Conservation (phyloP, 2,329 filamentous ascomycete genomes). For the Pyricularia grisea region DNA sequence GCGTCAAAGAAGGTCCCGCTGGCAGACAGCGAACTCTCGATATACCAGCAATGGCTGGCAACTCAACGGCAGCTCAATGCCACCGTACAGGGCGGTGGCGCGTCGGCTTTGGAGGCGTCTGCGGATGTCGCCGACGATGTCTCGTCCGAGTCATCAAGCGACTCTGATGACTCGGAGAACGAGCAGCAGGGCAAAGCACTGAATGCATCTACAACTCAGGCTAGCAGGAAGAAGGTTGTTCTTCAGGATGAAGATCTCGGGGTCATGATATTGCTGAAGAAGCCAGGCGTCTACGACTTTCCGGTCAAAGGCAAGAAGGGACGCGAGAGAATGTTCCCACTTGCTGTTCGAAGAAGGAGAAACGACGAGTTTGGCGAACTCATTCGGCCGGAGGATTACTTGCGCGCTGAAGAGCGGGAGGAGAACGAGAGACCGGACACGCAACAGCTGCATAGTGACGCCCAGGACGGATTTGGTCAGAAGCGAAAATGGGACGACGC, state of each 20-base stretch:
- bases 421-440: constrained; percentile 46
- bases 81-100: constrained; percentile 59
- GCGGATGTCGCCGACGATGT: constrained; percentile 67
- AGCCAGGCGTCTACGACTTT: constrained; percentile 87
- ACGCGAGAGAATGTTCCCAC: constrained; percentile 84
- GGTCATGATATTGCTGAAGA: constrained; percentile 80
- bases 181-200: constrained; percentile 88
- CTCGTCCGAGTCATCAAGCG: constrained; percentile 75
- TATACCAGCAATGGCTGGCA: constrained; percentile 89
- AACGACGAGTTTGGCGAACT: constrained; percentile 89
- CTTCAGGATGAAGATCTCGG: constrained; percentile 85
- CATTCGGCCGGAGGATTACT: constrained; percentile 87
- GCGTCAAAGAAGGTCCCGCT: constrained; percentile 56
- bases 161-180: constrained; percentile 79
- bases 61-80: constrained; percentile 81
- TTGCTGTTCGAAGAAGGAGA: constrained; percentile 68
- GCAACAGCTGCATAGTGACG: constrained; percentile 36
- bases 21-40: constrained; percentile 63
- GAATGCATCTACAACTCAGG: constrained; percentile 79
- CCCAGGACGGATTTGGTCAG: constrained; percentile 65
- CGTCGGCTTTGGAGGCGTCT: constrained; percentile 57
- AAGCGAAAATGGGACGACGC: constrained; percentile 90
- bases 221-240: constrained; percentile 75
- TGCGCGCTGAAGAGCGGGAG: constrained; percentile 85
- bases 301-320: constrained; percentile 88